Percentiles rank a stretch among this genome's conserved stretches.
Conservation (phyloP, 192 early-diverging fungal species). For the Spizellomyces punctatus region DNA sequence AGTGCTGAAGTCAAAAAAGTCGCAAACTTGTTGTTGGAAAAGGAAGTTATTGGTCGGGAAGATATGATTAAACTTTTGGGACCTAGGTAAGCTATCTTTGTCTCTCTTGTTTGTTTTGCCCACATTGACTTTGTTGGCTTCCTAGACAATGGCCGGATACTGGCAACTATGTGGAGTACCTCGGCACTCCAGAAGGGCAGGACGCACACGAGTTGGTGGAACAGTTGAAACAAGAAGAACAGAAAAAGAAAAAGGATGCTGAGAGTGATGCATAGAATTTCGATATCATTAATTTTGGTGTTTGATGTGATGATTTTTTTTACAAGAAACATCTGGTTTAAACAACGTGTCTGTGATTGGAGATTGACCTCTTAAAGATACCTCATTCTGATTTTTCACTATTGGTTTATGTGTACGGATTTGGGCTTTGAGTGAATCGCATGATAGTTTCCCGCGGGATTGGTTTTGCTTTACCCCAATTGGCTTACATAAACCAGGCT, state of each 20-base stretch:
- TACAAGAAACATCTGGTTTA: no score
- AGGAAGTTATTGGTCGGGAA: conserved; percentile 95
- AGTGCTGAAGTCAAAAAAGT: conserved; percentile 89
- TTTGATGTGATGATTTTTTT: no score
- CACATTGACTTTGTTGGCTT: background rate
- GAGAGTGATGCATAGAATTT: background rate
- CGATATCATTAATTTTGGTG: no score
- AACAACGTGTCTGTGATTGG: no score
- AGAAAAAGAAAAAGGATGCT: background rate
- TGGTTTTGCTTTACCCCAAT: no score
- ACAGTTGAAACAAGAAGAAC: conserved; percentile 26
- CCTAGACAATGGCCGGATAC: conserved; percentile 44
- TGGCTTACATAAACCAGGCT: no score
- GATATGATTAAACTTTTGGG: conserved; percentile 94
- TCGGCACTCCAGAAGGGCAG: conserved; percentile 29
- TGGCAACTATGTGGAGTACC: conserved; percentile 47
- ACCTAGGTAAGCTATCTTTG: conserved; percentile 32
- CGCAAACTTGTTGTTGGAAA: conserved; percentile 87
- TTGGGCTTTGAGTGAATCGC: no score
- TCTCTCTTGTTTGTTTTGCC: background rate
- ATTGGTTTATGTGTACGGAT: no score
- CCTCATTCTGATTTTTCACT: no score
- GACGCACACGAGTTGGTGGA: conserved; percentile 23
- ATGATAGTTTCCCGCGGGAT: no score
- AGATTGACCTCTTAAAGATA: no score